Evolutionary conservation across 768 basidiomycete genomes (phyloP).

Genomic region (Sistotremastrum suecicum): DNA sequence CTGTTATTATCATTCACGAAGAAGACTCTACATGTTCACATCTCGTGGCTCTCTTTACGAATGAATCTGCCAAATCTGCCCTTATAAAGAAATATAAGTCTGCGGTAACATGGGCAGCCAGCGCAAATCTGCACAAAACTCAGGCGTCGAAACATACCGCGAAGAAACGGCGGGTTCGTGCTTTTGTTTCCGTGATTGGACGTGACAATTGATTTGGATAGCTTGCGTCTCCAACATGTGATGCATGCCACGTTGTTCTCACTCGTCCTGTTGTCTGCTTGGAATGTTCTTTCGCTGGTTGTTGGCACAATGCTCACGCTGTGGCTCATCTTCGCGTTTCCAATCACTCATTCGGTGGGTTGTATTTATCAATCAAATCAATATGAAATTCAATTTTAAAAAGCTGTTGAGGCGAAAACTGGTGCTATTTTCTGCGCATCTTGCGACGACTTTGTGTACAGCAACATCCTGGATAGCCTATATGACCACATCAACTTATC

Average conservation of each 20-base stretch:
- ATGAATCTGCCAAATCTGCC: conserved; percentile 13
- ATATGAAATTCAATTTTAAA: conserved; percentile 2
- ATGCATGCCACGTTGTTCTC: conserved; percentile 38
- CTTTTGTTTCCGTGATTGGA: neutral
- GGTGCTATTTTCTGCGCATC: conserved; percentile 62
- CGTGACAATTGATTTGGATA: conserved; percentile 10
- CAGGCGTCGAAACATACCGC: conserved; percentile 33
- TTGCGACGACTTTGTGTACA: conserved; percentile 67
- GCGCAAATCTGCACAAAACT: conserved; percentile 22
- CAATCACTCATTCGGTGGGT: conserved; percentile 56
- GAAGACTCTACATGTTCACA: conserved; percentile 22
- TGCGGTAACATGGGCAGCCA: conserved; percentile 33
- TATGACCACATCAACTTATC: conserved; percentile 30
- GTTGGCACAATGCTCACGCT: conserved; percentile 52
- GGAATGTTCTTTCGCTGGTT: conserved; percentile 55
- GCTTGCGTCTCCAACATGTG: conserved; percentile 50
- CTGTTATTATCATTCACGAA: too few relatives aligned
- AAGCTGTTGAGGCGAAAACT: conserved; percentile 61
- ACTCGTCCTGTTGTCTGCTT: conserved; percentile 60
- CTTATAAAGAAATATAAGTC: conserved; percentile 38
- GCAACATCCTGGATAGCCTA: conserved; percentile 34
- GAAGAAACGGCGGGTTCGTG: conserved; percentile 53
- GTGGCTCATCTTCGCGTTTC: conserved; percentile 39
- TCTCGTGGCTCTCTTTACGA: conserved; percentile 22
- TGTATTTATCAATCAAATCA: neutral